A percentile compares a stretch with the other conserved stretches of the same genome.
These are phyloP conservation scores for Penicillium taxi DNA, from an alignment of 495 filamentous ascomycete genomes.

Conservation along the genomic window DNA sequence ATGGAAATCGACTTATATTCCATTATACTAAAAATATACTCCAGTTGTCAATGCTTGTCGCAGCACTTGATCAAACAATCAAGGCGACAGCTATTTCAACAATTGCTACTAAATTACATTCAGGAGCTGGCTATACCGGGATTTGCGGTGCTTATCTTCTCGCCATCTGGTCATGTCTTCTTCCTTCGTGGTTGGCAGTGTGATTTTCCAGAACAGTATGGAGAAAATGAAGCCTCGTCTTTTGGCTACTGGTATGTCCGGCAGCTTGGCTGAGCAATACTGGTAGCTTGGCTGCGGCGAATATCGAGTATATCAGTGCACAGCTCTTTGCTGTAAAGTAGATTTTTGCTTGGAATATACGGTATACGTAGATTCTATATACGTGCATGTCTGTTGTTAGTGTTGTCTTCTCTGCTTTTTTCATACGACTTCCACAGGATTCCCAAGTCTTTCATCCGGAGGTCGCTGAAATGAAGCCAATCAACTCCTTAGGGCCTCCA, in stretches of 20 bases:
- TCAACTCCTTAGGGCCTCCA: conserved; percentile 6
- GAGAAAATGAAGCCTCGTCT: conserved; percentile 28
- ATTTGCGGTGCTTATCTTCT: conserved; percentile 59
- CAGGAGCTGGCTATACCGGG: conserved; percentile 56
- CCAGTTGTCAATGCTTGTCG: conserved; percentile 41
- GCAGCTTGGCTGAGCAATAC: conserved; percentile 26
- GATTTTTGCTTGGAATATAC: conserved; percentile 52
- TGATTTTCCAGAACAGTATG: conserved; percentile 69
- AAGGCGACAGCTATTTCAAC: conserved; percentile 54
- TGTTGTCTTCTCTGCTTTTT: conserved; percentile 46
- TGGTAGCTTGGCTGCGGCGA: conserved; percentile 44
- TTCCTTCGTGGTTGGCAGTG: conserved; percentile 69
- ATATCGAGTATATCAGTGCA: conserved; percentile 35
- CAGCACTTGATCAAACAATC: conserved; percentile 56
- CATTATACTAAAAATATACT: background rate
- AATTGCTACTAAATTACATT: conserved; percentile 49
- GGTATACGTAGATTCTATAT: conserved; percentile 56
- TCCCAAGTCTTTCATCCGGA: too few species aligned
- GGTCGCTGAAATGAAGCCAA: too few species aligned
- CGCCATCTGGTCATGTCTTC: conserved; percentile 59
- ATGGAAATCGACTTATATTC: background rate
- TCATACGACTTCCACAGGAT: too few species aligned
- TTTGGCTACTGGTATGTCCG: conserved; percentile 38
- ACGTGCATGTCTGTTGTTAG: conserved; percentile 44
- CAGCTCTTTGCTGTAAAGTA: conserved; percentile 42